Conservation (phyloP, 345 rosid species). For the Populus nigra region DNA sequence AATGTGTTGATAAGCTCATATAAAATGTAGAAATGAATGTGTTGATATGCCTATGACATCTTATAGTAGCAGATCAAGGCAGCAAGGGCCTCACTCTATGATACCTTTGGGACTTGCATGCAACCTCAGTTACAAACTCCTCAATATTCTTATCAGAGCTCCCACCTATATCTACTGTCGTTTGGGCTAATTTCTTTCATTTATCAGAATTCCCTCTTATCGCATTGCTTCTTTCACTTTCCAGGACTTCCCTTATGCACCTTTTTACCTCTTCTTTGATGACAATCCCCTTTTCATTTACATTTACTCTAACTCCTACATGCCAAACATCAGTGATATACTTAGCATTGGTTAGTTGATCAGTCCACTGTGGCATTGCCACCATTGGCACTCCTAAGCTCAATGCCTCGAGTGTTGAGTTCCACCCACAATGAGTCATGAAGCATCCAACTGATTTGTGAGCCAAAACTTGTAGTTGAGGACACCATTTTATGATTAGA, state of each 20-base stretch:
- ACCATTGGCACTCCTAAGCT: conserved; percentile 51
- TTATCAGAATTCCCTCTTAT: conserved; percentile 38
- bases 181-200: conserved; percentile 45
- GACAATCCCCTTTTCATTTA: conserved; percentile 43
- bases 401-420: conserved; percentile 52
- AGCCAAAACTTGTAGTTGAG: conserved; percentile 49
- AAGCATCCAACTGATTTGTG: conserved; percentile 52
- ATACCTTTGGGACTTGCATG: neutral
- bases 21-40: too few species aligned
- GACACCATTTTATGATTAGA: conserved; percentile 49
- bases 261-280: conserved; percentile 45
- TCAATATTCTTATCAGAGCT: conserved; percentile 45
- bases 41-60: too few species aligned
- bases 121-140: conserved; percentile 22
- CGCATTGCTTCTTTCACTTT: conserved; percentile 38
- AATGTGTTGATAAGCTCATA: too few species aligned
- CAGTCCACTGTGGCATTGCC: conserved; percentile 56
- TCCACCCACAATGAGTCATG: conserved; percentile 63
- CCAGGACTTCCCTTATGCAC: conserved; percentile 46
- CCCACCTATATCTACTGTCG: conserved; percentile 50
- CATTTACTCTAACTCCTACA: conserved; percentile 51
- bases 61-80: too few species aligned
- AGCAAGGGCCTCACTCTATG: too few species aligned
- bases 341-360: conserved; percentile 53
- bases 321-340: conserved; percentile 56